A percentile compares a stretch with the other conserved stretches of the same genome.
Conservation (phyloP, 257 asterid genomes). For the Euphrasia confusa region DNA sequence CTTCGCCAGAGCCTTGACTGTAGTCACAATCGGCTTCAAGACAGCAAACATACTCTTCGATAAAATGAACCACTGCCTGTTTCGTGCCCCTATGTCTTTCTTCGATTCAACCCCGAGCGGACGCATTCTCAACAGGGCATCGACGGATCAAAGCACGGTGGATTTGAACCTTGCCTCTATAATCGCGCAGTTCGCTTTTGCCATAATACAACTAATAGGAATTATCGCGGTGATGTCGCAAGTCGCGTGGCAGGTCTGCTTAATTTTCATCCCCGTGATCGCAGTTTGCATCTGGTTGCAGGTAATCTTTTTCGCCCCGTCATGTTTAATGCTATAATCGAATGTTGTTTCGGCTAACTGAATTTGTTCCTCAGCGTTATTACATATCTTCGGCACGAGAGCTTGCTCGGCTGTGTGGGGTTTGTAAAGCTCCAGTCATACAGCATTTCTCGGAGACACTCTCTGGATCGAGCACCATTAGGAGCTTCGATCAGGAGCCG, state of each 20-base stretch:
- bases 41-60: slow-evolving; percentile 70
- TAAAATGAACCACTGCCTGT: slow-evolving; percentile 63
- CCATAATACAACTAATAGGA: slow-evolving; percentile 68
- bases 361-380: slow-evolving; percentile 42
- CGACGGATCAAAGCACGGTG: slow-evolving; percentile 78
- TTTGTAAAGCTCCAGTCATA: slow-evolving; percentile 79
- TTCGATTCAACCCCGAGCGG: slow-evolving; percentile 98
- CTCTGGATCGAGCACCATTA: slow-evolving; percentile 76
- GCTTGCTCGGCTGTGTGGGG: slow-evolving; percentile 71
- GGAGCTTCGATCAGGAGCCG: slow-evolving; percentile 68
- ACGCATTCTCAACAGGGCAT: slow-evolving; percentile 78
- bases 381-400: slow-evolving; percentile 86
- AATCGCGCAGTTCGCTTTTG: slow-evolving; percentile 54
- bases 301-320: slow-evolving; percentile 35
- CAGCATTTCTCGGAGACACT: slow-evolving; percentile 91
- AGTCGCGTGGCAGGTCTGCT: slow-evolving; percentile 84
- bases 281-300: slow-evolving; percentile 66
- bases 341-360: neutral
- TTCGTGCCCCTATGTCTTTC: slow-evolving; percentile 95
- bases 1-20: slow-evolving; percentile 50
- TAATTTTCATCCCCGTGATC: slow-evolving; percentile 62
- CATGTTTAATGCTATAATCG: neutral
- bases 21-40: slow-evolving; percentile 56
- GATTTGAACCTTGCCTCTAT: slow-evolving; percentile 55
- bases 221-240: slow-evolving; percentile 77